Evolutionary conservation across 169 alveolate species (phyloP), one percentile per base, ranked within the genome.

Genomic region (Hepatocystis sp.): DNA sequence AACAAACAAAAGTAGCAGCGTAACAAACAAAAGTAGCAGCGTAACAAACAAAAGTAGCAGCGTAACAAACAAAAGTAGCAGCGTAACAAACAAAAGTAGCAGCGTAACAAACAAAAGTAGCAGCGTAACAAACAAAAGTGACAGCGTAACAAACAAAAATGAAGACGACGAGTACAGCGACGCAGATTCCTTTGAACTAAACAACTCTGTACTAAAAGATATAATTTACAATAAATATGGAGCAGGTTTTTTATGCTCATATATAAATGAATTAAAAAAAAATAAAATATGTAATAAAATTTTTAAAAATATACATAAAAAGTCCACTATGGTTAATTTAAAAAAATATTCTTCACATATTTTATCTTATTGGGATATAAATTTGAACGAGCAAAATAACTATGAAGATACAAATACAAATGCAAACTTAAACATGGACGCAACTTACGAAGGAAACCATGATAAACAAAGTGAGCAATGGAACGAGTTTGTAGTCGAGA

Each of bases 291-390:
- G 66, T 49, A 32, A 56, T 1, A 23, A 56, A 13, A 34, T 36
- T 8, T 25, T 71, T 60, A 55, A 47, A n/a, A 23, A 56, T 8
- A 64, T 71, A 7, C 15, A 63, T 19, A 71, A 36, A 19, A 52
- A 71, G 15, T 71, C 86, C 1, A 42, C 55, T 25, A 71, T 71
- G 86, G 44, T 71, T 19, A 23, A 71, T 46, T 23, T 71, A 40
- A 15, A 42, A 32, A 58, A 71, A 7, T 71, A 71, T 17, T 30
- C 53, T 10, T 25, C 34, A 47, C 19, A 56, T 36, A 71, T 71
- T 8, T 15, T 71, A 27, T 36, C 36, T 4, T 71, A 71, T 42
- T 71, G 86, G 86, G 32, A 42, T 28, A 46, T 71, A 15, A 49
- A 66, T 7, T 28, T 66, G 13, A 49, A 25, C 1, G 10, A 52